These are phyloP conservation scores for Penicillium sp. DNA, from an alignment of 2,329 filamentous ascomycete species.

Conservation along the genomic window DNA sequence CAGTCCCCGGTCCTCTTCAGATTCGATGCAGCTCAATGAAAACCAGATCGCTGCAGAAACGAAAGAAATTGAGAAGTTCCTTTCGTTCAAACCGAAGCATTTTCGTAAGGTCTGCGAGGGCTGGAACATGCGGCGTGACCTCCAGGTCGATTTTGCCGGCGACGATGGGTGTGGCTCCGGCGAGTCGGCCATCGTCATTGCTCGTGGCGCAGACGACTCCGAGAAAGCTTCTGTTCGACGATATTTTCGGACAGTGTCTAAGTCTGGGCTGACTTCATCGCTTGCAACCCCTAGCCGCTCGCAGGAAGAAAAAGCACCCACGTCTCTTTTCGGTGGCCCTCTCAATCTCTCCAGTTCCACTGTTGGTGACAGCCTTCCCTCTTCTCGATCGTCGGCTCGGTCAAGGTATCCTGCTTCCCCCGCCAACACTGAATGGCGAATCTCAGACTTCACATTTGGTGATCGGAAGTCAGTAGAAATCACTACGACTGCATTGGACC, in stretches of 20 bases:
- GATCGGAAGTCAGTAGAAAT: conserved; percentile 61
- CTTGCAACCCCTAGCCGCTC: conserved; percentile 4
- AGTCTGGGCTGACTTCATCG: conserved; percentile 25
- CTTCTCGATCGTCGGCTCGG: conserved; percentile 34
- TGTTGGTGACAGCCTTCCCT: conserved; percentile 24
- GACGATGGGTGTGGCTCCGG: conserved; percentile 74
- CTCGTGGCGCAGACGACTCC: conserved; percentile 65
- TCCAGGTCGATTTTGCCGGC: conserved; percentile 85
- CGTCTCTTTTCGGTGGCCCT: conserved; percentile 54
- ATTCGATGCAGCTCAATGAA: conserved; percentile 66
- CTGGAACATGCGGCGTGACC: conserved; percentile 85
- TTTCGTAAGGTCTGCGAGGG: conserved; percentile 75
- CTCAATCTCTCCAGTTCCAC: conserved; percentile 22
- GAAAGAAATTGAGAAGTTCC: conserved; percentile 73
- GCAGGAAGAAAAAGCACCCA: conserved; percentile 18
- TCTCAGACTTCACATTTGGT: conserved; percentile 61
- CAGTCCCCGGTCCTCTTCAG: conserved; percentile 73
- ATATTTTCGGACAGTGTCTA: conserved; percentile 55
- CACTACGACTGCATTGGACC: conserved; percentile 68
- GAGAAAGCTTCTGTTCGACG: conserved; percentile 54
- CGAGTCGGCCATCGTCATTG: conserved; percentile 71
- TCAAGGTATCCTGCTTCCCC: conserved; percentile 34
- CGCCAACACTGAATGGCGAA: conserved; percentile 63
- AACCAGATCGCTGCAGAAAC: conserved; percentile 74
- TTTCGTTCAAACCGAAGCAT: conserved; percentile 69